Evolutionary conservation across 1,139 yeast genomes (phyloP), one percentile per base, ranked within the genome.

Genomic region (Pichia sp.): DNA sequence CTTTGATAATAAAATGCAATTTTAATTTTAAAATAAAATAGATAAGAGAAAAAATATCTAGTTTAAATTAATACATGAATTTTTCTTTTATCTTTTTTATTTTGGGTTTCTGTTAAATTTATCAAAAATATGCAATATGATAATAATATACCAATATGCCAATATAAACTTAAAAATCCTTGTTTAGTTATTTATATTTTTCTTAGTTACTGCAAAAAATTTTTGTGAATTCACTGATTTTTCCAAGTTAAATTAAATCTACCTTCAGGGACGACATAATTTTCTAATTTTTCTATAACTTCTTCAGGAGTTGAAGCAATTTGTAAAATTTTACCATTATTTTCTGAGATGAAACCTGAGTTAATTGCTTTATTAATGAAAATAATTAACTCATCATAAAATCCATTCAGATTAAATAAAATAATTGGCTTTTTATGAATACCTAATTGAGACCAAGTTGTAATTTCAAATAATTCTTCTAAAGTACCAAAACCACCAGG

Each of bases 401-500:
- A 87, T 1, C 96, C 96, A 61, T 83, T 74, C 46, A 83, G 73
- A 65, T 87, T 87, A 65, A 80, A 80, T 40, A 87, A 62, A 22
- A 87, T 82, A 55, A 87, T 78, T 20, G 96, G 96, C 63, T 83
- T 82, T 53, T 71, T 68, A 65, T 87, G 96, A 54, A 87, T 87
- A 36, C 89, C 92, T 57, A 87, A 72, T 68, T 87, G 96, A 50
- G 81, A 80, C 92, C 96, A 87, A 5, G 96, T 87, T 44, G 85
- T 83, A 46, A 87, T 83, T 67, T 87, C 96, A 81, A 87, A 81
- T 52, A 87, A 71, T 66, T 87, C 96, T 65, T 87, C 96, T 58
- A 87, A 68, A 4, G 96, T 87, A 44, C 96, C 96, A 62, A 81
- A 87, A 11, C 96, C 96, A 50, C 96, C 96, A 20, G 96, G 96